A percentile compares a stretch with the other conserved stretches of the same genome.
phyloP scores from a whole-genome alignment of 225 moss, liverwort and hornwort species.

The Marchantia polymorpha region DNA sequence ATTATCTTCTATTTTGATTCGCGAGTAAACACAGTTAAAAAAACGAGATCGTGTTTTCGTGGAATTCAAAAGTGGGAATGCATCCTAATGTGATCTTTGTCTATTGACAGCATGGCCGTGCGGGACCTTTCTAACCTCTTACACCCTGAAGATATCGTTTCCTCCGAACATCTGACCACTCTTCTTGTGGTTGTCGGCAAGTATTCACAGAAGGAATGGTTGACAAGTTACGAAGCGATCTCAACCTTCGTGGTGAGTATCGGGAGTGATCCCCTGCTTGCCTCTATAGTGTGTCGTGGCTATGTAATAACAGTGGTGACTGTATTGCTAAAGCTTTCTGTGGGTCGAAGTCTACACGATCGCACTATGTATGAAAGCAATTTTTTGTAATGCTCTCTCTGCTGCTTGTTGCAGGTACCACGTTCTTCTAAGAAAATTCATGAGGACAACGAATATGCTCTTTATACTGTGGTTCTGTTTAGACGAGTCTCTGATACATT shows the following conservation, averaged over 20 bases:
- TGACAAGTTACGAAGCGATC: constrained; percentile 72
- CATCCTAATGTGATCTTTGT: background rate
- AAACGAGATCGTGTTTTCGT: background rate
- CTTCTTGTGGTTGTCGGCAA: constrained; percentile 86
- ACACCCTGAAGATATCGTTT: constrained; percentile 66
- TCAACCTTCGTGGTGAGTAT: constrained; percentile 77
- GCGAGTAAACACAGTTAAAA: background rate
- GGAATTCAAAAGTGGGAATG: background rate
- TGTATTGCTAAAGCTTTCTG: too few species aligned
- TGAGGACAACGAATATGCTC: constrained; percentile 94
- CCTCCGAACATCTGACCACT: constrained; percentile 84
- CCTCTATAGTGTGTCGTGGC: too few species aligned
- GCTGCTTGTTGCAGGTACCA: constrained; percentile 53
- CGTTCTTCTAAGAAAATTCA: constrained; percentile 76
- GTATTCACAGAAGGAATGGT: constrained; percentile 95
- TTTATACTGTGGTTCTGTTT: constrained; percentile 80
- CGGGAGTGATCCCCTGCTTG: too few species aligned
- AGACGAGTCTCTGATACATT: constrained; percentile 87
- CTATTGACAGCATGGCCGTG: constrained; percentile 78
- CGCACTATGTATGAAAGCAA: too few species aligned
- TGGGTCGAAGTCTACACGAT: too few species aligned
- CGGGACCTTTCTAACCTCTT: constrained; percentile 84
- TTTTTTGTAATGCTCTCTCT: background rate
- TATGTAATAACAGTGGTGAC: too few species aligned
- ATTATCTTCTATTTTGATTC: background rate